phyloP scores from a whole-genome alignment of 1,284 basidiomycete genomes.

The Trametes sp. region DNA sequence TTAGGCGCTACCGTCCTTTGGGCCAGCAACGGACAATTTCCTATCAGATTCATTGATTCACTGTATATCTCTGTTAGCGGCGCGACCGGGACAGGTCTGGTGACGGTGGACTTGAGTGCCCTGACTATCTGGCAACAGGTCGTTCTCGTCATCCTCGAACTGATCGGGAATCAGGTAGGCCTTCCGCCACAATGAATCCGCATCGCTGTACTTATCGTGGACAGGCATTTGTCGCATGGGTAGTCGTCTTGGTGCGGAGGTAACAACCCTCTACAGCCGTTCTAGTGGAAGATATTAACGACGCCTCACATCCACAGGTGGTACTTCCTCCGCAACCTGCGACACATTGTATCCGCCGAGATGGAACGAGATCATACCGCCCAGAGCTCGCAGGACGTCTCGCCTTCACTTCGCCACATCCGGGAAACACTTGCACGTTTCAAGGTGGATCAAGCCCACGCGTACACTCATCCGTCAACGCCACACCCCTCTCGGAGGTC shows the following conservation, averaged over 20 bases:
- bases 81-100: conserved; percentile 81
- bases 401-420: conserved; percentile 22
- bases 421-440: conserved; percentile 21
- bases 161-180: conserved; percentile 67
- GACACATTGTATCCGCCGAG: conserved; percentile 67
- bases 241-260: conserved; percentile 43
- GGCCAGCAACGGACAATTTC: conserved; percentile 68
- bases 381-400: not conserved
- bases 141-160: conserved; percentile 72
- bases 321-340: conserved; percentile 79
- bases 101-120: conserved; percentile 74
- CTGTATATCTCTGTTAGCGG: conserved; percentile 79
- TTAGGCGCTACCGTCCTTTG: conserved; percentile 74
- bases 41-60: conserved; percentile 72
- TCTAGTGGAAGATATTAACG: not conserved
- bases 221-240: conserved; percentile 45
- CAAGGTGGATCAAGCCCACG: not conserved
- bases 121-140: conserved; percentile 80
- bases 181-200: no score
- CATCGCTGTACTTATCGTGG: not conserved
- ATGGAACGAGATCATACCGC: conserved; percentile 27
- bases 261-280: conserved; percentile 5
- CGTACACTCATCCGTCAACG: not conserved
- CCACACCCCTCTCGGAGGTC: conserved; percentile 7
- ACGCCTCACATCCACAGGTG: conserved; percentile 48